phyloP scores from a whole-genome alignment of 2,329 filamentous ascomycete genomes.

The Venturia oleaginea region DNA sequence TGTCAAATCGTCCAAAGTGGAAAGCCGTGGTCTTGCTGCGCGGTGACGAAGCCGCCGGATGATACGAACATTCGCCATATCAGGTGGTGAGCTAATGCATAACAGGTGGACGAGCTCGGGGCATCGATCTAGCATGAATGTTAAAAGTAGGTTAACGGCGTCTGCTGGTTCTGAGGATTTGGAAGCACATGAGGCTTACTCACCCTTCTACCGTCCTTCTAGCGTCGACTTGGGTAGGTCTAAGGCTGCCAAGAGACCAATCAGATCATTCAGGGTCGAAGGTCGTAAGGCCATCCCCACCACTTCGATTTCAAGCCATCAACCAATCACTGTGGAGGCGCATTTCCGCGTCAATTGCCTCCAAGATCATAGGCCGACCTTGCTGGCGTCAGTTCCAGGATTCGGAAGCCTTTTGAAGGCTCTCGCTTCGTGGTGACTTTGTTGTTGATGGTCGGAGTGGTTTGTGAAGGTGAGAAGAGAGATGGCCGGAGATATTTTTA shows the following conservation, averaged over 20 bases:
- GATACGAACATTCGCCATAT: not conserved
- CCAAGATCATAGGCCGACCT: not conserved
- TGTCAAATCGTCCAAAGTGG: not conserved
- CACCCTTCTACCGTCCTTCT: not conserved
- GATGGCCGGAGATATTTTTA: not conserved
- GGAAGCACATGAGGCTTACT: slow-evolving; percentile 1
- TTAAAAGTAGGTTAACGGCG: not conserved
- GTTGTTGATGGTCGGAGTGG: not conserved
- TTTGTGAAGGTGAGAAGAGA: not conserved
- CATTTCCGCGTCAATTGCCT: too few species aligned
- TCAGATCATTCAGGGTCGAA: not conserved
- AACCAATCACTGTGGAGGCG: not conserved
- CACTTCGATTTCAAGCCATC: not conserved
- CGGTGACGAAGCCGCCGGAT: not conserved
- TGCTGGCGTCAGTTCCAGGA: not conserved
- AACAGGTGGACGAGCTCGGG: not conserved
- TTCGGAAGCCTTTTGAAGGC: not conserved
- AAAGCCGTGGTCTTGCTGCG: not conserved
- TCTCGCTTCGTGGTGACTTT: not conserved
- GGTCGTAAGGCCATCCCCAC: not conserved
- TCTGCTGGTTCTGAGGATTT: not conserved
- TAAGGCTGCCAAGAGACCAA: not conserved
- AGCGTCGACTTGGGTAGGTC: not conserved
- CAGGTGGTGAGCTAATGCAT: not conserved
- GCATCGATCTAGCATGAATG: not conserved